Evolutionary conservation across 2,329 filamentous ascomycete species (phyloP).

Genomic region (Didymella glomerata): DNA sequence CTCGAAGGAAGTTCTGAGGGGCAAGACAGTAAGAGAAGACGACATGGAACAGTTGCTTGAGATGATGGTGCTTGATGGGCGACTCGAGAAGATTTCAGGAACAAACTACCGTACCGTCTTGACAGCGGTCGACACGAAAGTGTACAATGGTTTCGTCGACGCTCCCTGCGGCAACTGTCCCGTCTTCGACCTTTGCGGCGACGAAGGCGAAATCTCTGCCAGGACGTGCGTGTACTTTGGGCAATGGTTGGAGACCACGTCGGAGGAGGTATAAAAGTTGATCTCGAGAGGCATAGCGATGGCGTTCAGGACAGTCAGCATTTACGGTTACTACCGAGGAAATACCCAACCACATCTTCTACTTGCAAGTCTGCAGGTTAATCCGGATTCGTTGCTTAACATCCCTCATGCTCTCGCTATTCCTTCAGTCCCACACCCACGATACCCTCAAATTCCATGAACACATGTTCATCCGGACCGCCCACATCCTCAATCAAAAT

Average conservation of each 20-base stretch:
- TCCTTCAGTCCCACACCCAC: slow-evolving; percentile 30
- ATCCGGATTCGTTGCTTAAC: background rate
- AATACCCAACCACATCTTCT: slow-evolving; percentile 23
- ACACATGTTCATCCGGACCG: slow-evolving; percentile 23
- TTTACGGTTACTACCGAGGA: slow-evolving; percentile 19
- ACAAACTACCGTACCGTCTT: slow-evolving; percentile 60
- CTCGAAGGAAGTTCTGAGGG: slow-evolving; percentile 72
- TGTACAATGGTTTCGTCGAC: slow-evolving; percentile 82
- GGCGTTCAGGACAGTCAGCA: slow-evolving; percentile 33
- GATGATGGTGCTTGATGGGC: slow-evolving; percentile 87
- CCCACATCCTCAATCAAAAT: slow-evolving; percentile 20
- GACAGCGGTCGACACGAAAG: slow-evolving; percentile 53
- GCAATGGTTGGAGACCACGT: slow-evolving; percentile 70
- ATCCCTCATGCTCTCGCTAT: background rate
- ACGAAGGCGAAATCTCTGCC: slow-evolving; percentile 88
- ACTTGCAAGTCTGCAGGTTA: background rate
- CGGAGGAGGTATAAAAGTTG: slow-evolving; percentile 33
- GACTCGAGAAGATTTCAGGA: slow-evolving; percentile 70
- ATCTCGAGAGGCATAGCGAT: slow-evolving; percentile 33
- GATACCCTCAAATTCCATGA: slow-evolving; percentile 27
- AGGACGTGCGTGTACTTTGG: slow-evolving; percentile 92
- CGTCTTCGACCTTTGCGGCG: slow-evolving; percentile 90
- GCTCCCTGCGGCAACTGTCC: slow-evolving; percentile 91
- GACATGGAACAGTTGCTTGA: slow-evolving; percentile 88
- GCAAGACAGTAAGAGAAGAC: slow-evolving; percentile 68